These are phyloP conservation scores for Geotrichum reessii DNA, from an alignment of 1,139 yeast species.

Conservation along the genomic window DNA sequence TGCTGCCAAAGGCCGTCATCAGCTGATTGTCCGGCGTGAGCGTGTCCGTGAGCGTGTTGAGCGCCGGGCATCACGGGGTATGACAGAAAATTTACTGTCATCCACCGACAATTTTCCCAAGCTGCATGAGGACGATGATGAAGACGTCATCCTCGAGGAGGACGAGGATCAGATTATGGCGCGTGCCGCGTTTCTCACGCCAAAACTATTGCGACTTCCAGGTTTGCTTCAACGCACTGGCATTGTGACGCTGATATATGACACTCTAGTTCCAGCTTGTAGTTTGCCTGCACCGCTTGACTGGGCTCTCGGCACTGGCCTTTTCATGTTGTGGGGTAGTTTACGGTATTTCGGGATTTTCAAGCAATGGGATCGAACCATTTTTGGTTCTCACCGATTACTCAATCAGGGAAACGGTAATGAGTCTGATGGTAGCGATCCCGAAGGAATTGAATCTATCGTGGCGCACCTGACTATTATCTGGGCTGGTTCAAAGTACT, in stretches of 20 bases:
- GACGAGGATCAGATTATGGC: slow-evolving; percentile 17
- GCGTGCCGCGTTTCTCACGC: background rate
- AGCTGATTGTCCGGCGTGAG: slow-evolving; percentile 10
- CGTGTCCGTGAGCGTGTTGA: slow-evolving; percentile 11
- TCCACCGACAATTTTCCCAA: slow-evolving; percentile 8
- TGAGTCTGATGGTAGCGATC: background rate
- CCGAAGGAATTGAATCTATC: slow-evolving; percentile 2
- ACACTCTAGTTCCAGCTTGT: background rate
- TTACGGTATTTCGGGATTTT: background rate
- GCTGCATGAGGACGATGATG: background rate
- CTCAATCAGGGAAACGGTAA: background rate
- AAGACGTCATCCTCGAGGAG: slow-evolving; percentile 14
- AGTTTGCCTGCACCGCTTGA: background rate
- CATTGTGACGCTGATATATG: slow-evolving; percentile 22
- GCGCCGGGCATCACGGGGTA: slow-evolving; percentile 8
- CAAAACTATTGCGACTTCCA: slow-evolving; percentile 28
- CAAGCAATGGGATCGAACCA: slow-evolving; percentile 5
- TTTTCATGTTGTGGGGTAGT: background rate
- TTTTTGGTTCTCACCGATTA: slow-evolving; percentile 13
- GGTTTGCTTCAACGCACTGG: slow-evolving; percentile 40
- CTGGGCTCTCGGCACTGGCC: background rate
- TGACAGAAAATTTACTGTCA: slow-evolving; percentile 8
- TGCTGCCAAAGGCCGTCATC: slow-evolving; percentile 5
- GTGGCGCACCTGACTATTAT: background rate
- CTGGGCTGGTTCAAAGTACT: background rate